A percentile compares a stretch with the other conserved stretches of the same genome.
Evolutionary conservation across 2,329 filamentous ascomycete species (phyloP).

Genomic region (Beauveria pseudobassiana): DNA sequence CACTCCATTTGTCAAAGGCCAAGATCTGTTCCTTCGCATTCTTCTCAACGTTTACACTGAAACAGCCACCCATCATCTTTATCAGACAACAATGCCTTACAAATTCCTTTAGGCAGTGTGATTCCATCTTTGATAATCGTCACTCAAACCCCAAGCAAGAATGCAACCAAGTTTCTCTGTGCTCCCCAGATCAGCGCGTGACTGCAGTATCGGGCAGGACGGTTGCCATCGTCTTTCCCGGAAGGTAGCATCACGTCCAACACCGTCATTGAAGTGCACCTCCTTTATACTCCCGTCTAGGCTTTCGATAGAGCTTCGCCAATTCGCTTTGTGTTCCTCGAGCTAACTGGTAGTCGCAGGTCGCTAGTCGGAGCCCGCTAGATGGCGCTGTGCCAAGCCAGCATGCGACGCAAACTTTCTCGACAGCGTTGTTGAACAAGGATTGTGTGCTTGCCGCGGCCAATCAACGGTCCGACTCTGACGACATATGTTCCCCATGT

Average conservation of each 20-base stretch:
- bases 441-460: background rate
- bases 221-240: background rate
- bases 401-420: background rate
- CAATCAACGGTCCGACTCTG: background rate
- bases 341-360: conserved; percentile 2
- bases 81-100: too few relatives aligned
- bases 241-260: background rate
- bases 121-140: too few relatives aligned
- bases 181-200: background rate
- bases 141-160: background rate
- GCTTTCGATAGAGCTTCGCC: background rate
- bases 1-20: too few relatives aligned
- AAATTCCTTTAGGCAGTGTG: too few relatives aligned
- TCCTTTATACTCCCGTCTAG: background rate
- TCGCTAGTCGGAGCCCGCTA: background rate
- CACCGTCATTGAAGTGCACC: background rate
- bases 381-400: background rate
- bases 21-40: background rate
- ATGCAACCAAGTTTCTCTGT: background rate
- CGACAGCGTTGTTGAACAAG: background rate
- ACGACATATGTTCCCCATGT: background rate
- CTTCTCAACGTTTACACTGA: background rate
- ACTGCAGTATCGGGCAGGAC: conserved; percentile 6
- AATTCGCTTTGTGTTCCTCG: background rate
- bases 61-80: background rate